Percentiles rank a stretch among this genome's conserved stretches.
Conservation (phyloP, 179 eudicot species). For the Heliamphora pulchella region DNA sequence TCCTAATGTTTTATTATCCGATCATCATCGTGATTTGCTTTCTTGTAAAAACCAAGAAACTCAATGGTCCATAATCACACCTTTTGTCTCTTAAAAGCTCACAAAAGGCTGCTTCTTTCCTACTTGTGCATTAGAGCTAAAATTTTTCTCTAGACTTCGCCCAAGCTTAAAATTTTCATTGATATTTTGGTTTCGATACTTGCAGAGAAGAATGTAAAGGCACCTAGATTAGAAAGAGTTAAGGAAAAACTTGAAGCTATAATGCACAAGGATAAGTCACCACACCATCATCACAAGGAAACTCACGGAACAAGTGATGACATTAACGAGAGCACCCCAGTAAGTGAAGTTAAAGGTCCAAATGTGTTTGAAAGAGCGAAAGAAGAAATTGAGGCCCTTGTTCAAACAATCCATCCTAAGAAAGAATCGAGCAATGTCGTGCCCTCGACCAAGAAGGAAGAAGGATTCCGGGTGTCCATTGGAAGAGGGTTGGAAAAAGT, state of each 20-base stretch:
- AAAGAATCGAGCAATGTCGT: conserved; percentile 20
- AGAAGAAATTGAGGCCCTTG: conserved; percentile 51
- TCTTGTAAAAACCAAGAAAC: no score
- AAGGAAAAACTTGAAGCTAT: conserved; percentile 41
- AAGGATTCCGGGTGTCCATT: conserved; percentile 20
- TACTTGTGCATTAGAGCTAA: no score
- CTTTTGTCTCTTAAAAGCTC: no score
- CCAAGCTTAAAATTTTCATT: background rate
- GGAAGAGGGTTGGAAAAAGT: conserved; percentile 29
- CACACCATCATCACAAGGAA: conserved; percentile 62
- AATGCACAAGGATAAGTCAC: conserved; percentile 35
- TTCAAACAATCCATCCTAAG: conserved; percentile 38
- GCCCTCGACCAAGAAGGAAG: conserved; percentile 22
- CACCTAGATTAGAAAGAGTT: conserved; percentile 32
- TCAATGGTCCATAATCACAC: no score
- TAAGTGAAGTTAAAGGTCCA: conserved; percentile 65
- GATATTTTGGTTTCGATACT: background rate
- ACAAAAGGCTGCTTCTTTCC: no score
- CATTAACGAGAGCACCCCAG: conserved; percentile 57
- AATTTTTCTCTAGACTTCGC: no score
- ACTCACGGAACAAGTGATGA: conserved; percentile 75
- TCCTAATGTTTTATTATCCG: no score
- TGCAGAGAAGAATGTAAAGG: conserved; percentile 38
- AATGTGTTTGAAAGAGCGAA: conserved; percentile 56
- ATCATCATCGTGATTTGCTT: no score